A percentile compares a stretch with the other conserved stretches of the same genome.
phyloP scores from a whole-genome alignment of 2,329 filamentous ascomycete genomes.

The Aspergillus persii region DNA sequence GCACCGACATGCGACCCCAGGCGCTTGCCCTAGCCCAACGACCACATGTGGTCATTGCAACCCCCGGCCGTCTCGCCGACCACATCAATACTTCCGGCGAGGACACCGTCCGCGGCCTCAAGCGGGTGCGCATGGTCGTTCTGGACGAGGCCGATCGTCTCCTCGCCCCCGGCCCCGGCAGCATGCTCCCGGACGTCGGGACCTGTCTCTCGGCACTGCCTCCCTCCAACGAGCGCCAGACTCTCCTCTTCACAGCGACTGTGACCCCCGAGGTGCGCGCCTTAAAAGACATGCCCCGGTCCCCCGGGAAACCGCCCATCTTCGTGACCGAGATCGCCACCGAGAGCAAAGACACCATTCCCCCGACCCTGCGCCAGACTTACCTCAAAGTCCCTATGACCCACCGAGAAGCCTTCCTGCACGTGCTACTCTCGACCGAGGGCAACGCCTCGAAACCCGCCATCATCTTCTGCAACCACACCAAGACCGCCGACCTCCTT shows the following conservation, averaged over 20 bases:
- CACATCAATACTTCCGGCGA: conserved; percentile 89
- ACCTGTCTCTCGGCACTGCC: conserved; percentile 82
- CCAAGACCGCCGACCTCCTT: conserved; percentile 80
- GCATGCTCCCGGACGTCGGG: conserved; percentile 92
- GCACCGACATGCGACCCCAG: conserved; percentile 87
- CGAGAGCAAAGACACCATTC: conserved; percentile 68
- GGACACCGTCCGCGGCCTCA: conserved; percentile 81
- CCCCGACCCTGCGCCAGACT: conserved; percentile 74
- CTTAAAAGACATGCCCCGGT: conserved; percentile 72
- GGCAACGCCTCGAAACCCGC: conserved; percentile 71
- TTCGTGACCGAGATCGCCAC: conserved; percentile 84
- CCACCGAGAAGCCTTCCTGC: conserved; percentile 91
- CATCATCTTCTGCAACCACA: conserved; percentile 95
- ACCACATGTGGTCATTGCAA: conserved; percentile 92
- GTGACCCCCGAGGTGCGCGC: conserved; percentile 89
- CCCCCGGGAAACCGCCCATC: conserved; percentile 68
- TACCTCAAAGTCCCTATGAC: conserved; percentile 87
- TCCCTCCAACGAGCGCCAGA: conserved; percentile 76
- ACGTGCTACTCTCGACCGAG: conserved; percentile 79
- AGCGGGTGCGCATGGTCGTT: conserved; percentile 78
- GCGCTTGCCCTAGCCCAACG: conserved; percentile 77
- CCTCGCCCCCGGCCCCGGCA: conserved; percentile 70
- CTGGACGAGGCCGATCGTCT: conserved; percentile 95
- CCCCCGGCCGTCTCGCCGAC: conserved; percentile 87
- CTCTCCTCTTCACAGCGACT: conserved; percentile 92